Evolutionary conservation across 2,329 filamentous ascomycete genomes (phyloP).

Genomic region (Fonsecaea pedrosoi): DNA sequence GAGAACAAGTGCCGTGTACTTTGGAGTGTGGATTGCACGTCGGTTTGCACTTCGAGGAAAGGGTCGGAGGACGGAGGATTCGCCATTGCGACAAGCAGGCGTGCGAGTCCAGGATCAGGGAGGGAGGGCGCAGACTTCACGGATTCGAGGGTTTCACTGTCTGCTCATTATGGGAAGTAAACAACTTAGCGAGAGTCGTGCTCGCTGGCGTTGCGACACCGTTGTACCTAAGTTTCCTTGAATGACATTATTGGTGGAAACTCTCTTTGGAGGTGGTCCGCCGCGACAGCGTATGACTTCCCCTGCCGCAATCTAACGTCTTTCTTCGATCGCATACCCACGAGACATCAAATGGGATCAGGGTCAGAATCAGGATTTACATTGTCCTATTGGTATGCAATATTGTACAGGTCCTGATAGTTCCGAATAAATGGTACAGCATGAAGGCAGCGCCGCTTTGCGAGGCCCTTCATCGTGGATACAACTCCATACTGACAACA

Average conservation of each 20-base stretch:
- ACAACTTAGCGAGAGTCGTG: background rate
- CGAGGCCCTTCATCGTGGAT: background rate
- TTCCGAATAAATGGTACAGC: background rate
- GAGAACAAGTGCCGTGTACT: constrained; percentile 85
- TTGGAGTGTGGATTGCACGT: constrained; percentile 83
- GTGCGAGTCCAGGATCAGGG: background rate
- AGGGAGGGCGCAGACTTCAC: background rate
- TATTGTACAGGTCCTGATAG: background rate
- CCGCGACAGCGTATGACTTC: no score
- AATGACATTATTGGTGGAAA: background rate
- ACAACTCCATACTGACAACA: background rate
- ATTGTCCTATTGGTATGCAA: background rate
- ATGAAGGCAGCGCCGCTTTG: background rate
- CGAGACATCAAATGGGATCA: background rate
- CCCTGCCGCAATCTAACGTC: no score
- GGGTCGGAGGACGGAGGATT: constrained; percentile 47
- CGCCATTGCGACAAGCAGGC: constrained; percentile 21
- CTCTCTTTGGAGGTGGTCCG: background rate
- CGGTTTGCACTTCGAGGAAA: constrained; percentile 61
- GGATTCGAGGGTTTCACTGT: background rate
- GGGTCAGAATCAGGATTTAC: background rate
- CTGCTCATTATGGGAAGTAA: background rate
- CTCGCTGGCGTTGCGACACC: background rate
- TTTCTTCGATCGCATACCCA: background rate
- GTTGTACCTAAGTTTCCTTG: background rate